Base-by-base conservation (phyloP, 192 early-diverging fungal genomes). In the Jimgerdemannia lactiflua region DNA sequence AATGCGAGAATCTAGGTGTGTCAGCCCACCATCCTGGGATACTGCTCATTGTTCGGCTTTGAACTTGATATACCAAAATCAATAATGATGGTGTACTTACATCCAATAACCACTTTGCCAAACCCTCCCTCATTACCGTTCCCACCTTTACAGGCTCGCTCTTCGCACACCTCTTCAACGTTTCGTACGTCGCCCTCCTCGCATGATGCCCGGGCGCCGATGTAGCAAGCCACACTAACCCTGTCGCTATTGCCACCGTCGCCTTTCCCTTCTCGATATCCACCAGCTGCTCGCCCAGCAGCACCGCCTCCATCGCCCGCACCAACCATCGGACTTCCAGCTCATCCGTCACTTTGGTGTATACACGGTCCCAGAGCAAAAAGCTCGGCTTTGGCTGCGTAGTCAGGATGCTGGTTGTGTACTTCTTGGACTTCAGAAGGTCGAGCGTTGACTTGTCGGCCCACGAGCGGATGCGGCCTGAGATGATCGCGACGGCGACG, bases 311-410 rank as follows among this genome's bases (percentile, higher is more conserved):
- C 39, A 90, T 79, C 41, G 91, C 78, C 70, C 92, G 91, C 43
- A 89, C 83, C 42, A 92, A 80, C 90, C 95, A 94, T 8, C 79
- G 80, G 43, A 88, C 87, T 76, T 95, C 94, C 18, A 86, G 83
- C 3, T 85, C 76, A 17, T 75, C 79, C 3, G 88, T 79, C 44
- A 92, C 85, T 78, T 95, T 95, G 69, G 86, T 87, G 73, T 91
- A 97, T 42, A 91, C 90, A 79, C 93, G 94, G 70, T 97, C 95
- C 88, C 92, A 93, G 59, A 96, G 79, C 10, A 94, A 83, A 67
- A 93, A 92, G 4, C 94, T 93, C 69, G 90, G 91, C 71, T 92
- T 89, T 18, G 88, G 79, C 4, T 74, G 75, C 39, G 80, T 74
- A 4, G 78, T 72, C 64, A 86, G 71, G 4, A 87, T 70, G 3